A percentile compares a stretch with the other conserved stretches of the same genome.
These are phyloP conservation scores for Orbilia ellipsospora DNA, from an alignment of 2,329 filamentous ascomycete genomes.

Conservation along the genomic window DNA sequence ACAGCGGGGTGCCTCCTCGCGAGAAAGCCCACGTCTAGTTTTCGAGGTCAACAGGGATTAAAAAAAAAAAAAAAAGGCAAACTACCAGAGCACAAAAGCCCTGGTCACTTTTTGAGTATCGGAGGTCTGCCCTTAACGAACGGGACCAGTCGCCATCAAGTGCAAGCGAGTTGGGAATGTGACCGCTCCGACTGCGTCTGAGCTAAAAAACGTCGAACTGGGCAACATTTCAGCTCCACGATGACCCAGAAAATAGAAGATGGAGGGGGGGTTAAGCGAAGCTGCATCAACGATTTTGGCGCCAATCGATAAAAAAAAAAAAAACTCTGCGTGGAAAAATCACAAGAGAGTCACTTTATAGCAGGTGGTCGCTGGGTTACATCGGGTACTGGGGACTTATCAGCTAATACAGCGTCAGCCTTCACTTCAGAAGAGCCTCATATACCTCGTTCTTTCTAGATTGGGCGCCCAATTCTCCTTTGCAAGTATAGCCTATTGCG, in stretches of 20 bases:
- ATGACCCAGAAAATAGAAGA: not conserved
- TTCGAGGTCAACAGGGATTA: not conserved
- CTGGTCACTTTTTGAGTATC: not conserved
- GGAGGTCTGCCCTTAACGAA: not conserved
- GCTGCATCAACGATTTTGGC: conserved; percentile 8
- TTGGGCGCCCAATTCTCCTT: too few relatives aligned
- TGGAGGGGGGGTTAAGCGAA: conserved; percentile 16
- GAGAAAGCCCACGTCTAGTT: not conserved
- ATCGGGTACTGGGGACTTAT: too few relatives aligned
- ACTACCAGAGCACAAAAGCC: not conserved
- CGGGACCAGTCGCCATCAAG: not conserved
- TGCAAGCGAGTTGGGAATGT: not conserved
- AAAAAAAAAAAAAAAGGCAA: not conserved
- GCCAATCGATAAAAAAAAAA: conserved; percentile 10
- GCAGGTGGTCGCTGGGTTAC: too few relatives aligned
- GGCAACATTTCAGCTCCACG: conserved; percentile 6
- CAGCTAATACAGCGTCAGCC: too few relatives aligned
- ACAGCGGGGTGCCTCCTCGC: too few relatives aligned
- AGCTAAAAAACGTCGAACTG: not conserved
- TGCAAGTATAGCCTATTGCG: not conserved
- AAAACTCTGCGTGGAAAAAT: too few relatives aligned
- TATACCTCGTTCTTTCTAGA: too few relatives aligned
- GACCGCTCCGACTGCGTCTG: not conserved
- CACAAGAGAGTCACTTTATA: too few relatives aligned
- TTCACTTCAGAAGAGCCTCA: too few relatives aligned